Evolutionary conservation across 2,329 filamentous ascomycete species (phyloP).

Genomic region (Plenodomus lindquistii): DNA sequence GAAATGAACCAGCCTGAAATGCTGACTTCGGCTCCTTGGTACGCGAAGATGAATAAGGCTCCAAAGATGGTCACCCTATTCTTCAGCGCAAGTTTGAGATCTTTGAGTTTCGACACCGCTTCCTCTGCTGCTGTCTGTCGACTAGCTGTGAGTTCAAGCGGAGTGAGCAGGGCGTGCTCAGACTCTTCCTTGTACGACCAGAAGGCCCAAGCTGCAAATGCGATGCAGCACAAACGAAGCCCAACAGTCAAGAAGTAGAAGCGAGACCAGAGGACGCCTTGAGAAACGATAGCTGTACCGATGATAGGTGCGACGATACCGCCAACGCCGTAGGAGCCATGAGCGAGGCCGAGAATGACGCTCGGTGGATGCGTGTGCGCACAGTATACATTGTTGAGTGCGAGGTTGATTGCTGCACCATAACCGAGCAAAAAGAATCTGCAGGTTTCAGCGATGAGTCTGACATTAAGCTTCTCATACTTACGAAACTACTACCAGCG

Average conservation of each 20-base stretch:
- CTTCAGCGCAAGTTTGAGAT: slow-evolving; percentile 55
- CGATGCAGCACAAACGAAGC: slow-evolving; percentile 61
- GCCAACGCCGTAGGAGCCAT: slow-evolving; percentile 63
- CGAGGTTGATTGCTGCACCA: slow-evolving; percentile 56
- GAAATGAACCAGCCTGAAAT: slow-evolving; percentile 88
- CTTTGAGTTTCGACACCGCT: slow-evolving; percentile 53
- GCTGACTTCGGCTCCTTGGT: slow-evolving; percentile 82
- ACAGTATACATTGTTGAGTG: slow-evolving; percentile 61
- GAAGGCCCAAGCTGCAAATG: slow-evolving; percentile 69
- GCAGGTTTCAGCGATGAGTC: slow-evolving; percentile 8
- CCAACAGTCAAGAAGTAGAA: slow-evolving; percentile 73
- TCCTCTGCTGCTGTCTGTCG: slow-evolving; percentile 39
- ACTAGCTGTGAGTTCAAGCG: slow-evolving; percentile 50
- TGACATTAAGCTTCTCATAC: slow-evolving; percentile 5
- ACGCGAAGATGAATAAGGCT: slow-evolving; percentile 81
- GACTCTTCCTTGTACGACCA: slow-evolving; percentile 68
- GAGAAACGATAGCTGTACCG: slow-evolving; percentile 72
- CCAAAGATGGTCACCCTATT: slow-evolving; percentile 70
- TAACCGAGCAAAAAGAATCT: slow-evolving; percentile 70
- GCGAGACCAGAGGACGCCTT: slow-evolving; percentile 65
- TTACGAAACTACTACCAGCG: slow-evolving; percentile 61
- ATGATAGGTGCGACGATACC: slow-evolving; percentile 68
- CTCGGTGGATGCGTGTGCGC: slow-evolving; percentile 58
- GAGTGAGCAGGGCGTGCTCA: slow-evolving; percentile 48
- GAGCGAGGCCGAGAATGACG: slow-evolving; percentile 62